Evolutionary conservation across 768 basidiomycete species (phyloP).

Genomic region (Chalciporus sphaerocephalus): DNA sequence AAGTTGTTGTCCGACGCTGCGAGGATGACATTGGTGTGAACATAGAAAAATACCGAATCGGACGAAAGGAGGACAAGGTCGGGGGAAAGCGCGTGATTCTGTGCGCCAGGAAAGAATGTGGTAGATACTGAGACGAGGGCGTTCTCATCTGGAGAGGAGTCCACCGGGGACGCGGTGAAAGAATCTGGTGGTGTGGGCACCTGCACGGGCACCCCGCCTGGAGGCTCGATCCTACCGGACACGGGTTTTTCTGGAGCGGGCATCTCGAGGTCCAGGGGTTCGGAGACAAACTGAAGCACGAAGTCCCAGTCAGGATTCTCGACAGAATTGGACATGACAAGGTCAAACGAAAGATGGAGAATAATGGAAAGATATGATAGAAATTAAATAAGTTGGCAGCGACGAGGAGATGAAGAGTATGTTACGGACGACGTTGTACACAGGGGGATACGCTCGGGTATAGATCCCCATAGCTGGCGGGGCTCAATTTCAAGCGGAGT

Average conservation of each 20-base stretch:
- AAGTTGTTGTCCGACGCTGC: constrained; percentile 62
- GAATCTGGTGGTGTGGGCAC: constrained; percentile 59
- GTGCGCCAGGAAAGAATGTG: constrained; percentile 71
- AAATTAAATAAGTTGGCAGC: neutral
- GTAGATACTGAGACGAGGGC: constrained; percentile 73
- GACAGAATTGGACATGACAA: constrained; percentile 29
- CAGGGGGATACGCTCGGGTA: constrained; percentile 9
- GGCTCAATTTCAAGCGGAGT: constrained; percentile 17
- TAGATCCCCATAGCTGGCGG: constrained; percentile 9
- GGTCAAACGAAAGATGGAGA: neutral
- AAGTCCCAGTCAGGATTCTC: constrained; percentile 56
- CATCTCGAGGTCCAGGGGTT: constrained; percentile 37
- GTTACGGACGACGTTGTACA: constrained; percentile 11
- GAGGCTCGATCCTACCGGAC: constrained; percentile 23
- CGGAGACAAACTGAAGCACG: constrained; percentile 57
- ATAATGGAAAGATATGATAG: neutral
- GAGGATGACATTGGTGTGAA: constrained; percentile 58
- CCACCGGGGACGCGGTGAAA: constrained; percentile 30
- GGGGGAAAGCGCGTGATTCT: constrained; percentile 50
- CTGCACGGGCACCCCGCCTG: constrained; percentile 29
- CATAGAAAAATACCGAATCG: constrained; percentile 83
- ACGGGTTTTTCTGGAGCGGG: constrained; percentile 35
- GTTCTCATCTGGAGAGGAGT: constrained; percentile 37
- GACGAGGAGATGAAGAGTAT: neutral
- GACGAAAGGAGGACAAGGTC: constrained; percentile 65